phyloP scores from a whole-genome alignment of 768 basidiomycete species.

The Tulasnella sp. region DNA sequence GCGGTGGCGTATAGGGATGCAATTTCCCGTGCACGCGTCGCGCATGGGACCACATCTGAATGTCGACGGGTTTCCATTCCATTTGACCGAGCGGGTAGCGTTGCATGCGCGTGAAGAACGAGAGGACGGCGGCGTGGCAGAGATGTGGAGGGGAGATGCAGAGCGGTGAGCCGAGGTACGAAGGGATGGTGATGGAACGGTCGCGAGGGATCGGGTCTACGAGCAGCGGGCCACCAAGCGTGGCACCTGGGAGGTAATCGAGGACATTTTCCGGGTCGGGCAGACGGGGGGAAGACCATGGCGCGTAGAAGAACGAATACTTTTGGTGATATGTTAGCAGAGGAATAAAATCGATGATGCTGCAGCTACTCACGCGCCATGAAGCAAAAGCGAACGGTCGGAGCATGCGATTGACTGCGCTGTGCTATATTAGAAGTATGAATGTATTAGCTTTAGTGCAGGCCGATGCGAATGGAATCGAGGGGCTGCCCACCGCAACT shows the following conservation, averaged over 20 bases:
- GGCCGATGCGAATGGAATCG: background rate
- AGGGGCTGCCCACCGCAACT: background rate
- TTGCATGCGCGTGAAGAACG: slow-evolving; percentile 17
- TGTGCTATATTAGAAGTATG: background rate
- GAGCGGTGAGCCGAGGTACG: slow-evolving; percentile 14
- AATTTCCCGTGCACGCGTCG: background rate
- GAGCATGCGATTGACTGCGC: slow-evolving; percentile 12
- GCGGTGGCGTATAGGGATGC: background rate
- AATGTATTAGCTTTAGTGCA: background rate
- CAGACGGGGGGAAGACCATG: slow-evolving; percentile 14
- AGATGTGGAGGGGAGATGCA: slow-evolving; percentile 8
- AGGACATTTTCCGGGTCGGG: slow-evolving; percentile 1
- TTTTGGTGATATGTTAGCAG: background rate
- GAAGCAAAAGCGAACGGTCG: slow-evolving; percentile 16
- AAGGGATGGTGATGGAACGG: background rate
- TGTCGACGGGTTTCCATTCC: background rate
- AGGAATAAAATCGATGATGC: background rate
- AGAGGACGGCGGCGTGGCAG: slow-evolving; percentile 14
- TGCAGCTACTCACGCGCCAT: slow-evolving; percentile 1
- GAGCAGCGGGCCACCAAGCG: no score
- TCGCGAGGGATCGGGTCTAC: no score
- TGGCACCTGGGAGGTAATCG: no score
- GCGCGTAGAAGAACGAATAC: slow-evolving; percentile 17
- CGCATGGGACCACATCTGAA: background rate
- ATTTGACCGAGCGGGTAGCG: slow-evolving; percentile 8